A percentile compares a stretch with the other conserved stretches of the same genome.
Evolutionary conservation across 192 early-diverging fungal genomes (phyloP).

Genomic region (Backusella liffmaniae): DNA sequence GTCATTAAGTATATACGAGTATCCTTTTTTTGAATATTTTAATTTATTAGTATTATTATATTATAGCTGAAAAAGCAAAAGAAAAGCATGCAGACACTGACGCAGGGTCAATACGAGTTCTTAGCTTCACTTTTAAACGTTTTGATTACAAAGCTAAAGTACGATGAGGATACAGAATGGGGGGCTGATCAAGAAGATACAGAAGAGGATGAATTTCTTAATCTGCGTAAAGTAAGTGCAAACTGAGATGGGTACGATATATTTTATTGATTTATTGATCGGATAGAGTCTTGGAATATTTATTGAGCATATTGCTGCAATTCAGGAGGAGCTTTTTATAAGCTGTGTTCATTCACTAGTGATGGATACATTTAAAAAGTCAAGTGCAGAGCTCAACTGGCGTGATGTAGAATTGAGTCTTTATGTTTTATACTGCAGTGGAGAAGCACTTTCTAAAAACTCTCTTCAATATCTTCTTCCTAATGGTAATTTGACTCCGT

Average conservation of each 20-base stretch:
- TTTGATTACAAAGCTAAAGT: constrained; percentile 86
- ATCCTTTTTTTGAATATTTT: not conserved
- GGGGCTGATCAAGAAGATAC: constrained; percentile 66
- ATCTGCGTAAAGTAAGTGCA: constrained; percentile 60
- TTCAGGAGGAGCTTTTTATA: constrained; percentile 62
- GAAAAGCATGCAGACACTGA: constrained; percentile 41
- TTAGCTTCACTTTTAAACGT: constrained; percentile 58
- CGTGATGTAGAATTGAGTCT: constrained; percentile 74
- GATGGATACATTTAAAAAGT: constrained; percentile 54
- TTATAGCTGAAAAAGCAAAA: constrained; percentile 56
- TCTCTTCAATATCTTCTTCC: constrained; percentile 42
- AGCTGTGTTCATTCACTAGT: constrained; percentile 59
- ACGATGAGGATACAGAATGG: constrained; percentile 81
- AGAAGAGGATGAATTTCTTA: constrained; percentile 71
- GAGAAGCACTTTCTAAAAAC: constrained; percentile 59
- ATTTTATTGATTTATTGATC: not conserved
- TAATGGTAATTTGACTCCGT: constrained; percentile 40
- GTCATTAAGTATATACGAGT: not conserved
- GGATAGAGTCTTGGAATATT: constrained; percentile 66
- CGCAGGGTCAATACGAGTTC: constrained; percentile 48
- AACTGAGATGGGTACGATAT: not conserved
- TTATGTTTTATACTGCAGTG: constrained; percentile 69
- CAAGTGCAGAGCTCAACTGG: constrained; percentile 61
- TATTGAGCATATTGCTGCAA: constrained; percentile 72
- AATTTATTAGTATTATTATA: constrained; percentile 8